phyloP scores from a whole-genome alignment of 2,329 filamentous ascomycete genomes.

The Karstenula rhodostoma region DNA sequence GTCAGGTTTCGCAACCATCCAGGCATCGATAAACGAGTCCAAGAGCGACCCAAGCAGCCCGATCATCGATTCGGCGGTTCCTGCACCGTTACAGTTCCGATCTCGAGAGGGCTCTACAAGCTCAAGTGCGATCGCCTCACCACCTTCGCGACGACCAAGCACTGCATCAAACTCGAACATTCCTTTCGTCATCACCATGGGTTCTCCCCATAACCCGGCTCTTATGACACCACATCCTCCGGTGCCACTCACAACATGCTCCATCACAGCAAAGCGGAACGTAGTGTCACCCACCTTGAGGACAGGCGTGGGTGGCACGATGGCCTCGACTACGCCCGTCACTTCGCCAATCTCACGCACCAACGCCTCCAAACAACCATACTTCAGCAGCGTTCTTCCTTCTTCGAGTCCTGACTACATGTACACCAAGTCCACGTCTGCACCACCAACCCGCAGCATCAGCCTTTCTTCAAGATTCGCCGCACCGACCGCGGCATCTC shows the following conservation, averaged over 20 bases:
- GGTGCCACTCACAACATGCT: slow-evolving; percentile 30
- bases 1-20: slow-evolving; percentile 4
- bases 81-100: slow-evolving; percentile 15
- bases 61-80: slow-evolving; percentile 14
- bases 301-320: slow-evolving; percentile 41
- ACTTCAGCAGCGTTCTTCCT: background rate
- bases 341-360: slow-evolving; percentile 29
- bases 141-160: slow-evolving; percentile 27
- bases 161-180: slow-evolving; percentile 28
- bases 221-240: slow-evolving; percentile 30
- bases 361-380: slow-evolving; percentile 12
- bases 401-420: background rate
- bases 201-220: slow-evolving; percentile 41
- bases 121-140: slow-evolving; percentile 14
- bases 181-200: slow-evolving; percentile 42
- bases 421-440: background rate
- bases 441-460: slow-evolving; percentile 13
- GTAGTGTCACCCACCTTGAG: slow-evolving; percentile 25
- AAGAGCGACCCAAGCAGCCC: slow-evolving; percentile 9
- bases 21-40: background rate
- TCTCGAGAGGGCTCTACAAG: slow-evolving; percentile 27
- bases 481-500: slow-evolving; percentile 14
- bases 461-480: slow-evolving; percentile 11
- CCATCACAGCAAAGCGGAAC: slow-evolving; percentile 33
- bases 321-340: slow-evolving; percentile 37